Percentiles rank a stretch among this genome's conserved stretches.
Conservation (phyloP, 2,329 filamentous ascomycete species). For the Trichoderma semiorbis region DNA sequence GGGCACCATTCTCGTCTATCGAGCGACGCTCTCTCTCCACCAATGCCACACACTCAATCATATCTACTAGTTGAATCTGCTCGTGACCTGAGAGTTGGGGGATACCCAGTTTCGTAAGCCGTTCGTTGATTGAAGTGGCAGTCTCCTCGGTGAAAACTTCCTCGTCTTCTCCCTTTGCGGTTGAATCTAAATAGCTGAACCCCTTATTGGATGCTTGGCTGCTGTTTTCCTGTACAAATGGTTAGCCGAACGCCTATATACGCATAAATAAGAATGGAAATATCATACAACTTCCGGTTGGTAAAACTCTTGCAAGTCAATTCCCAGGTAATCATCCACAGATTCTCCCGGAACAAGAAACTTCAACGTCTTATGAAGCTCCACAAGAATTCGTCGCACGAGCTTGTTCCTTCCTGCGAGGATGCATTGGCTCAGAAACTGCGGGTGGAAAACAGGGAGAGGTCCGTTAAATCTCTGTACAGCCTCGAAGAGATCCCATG, state of each 20-base stretch:
- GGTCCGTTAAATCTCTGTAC: slow-evolving; percentile 83
- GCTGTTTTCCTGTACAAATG: not conserved
- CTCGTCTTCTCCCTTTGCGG: not conserved
- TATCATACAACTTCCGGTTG: slow-evolving; percentile 9
- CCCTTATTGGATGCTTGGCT: not conserved
- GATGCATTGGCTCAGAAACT: slow-evolving; percentile 83
- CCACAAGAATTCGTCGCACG: slow-evolving; percentile 69
- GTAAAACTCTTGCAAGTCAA: slow-evolving; percentile 60
- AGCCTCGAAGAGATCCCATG: slow-evolving; percentile 72
- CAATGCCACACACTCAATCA: slow-evolving; percentile 77
- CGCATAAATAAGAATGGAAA: not conserved
- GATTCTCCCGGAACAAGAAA: slow-evolving; percentile 78
- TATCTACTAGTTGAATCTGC: slow-evolving; percentile 80
- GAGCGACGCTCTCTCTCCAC: slow-evolving; percentile 85
- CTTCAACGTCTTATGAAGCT: slow-evolving; percentile 72
- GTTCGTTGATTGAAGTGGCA: slow-evolving; percentile 68
- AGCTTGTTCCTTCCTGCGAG: slow-evolving; percentile 70
- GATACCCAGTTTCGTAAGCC: slow-evolving; percentile 69
- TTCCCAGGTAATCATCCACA: slow-evolving; percentile 73
- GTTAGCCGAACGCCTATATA: not conserved
- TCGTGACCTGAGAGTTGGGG: slow-evolving; percentile 79
- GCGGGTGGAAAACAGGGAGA: slow-evolving; percentile 86
- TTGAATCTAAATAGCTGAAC: not conserved
- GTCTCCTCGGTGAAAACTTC: slow-evolving; percentile 68
- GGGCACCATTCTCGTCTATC: slow-evolving; percentile 83